Percentiles rank a stretch among this genome's conserved stretches.
Conservation (phyloP, 2,329 filamentous ascomycete genomes). For the Corniculantispora saksenae region DNA sequence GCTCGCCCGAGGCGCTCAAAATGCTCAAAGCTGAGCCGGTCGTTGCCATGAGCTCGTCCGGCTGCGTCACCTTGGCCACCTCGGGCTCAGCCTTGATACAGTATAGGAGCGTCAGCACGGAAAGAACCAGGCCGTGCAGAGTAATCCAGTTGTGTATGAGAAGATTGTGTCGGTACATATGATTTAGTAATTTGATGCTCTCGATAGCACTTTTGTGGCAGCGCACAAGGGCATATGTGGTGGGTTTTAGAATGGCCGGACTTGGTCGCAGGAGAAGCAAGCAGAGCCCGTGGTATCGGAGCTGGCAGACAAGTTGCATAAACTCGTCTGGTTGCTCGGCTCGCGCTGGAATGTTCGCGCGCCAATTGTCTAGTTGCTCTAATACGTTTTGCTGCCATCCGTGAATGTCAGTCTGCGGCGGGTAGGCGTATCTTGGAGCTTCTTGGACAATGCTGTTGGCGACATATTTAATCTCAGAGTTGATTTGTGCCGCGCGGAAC, state of each 20-base stretch:
- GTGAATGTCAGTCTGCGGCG: constrained; percentile 44
- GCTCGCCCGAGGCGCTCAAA: constrained; percentile 51
- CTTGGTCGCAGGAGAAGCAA: constrained; percentile 53
- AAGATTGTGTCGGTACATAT: constrained; percentile 45
- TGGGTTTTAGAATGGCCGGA: constrained; percentile 51
- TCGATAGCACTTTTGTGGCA: constrained; percentile 47
- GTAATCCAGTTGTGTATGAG: constrained; percentile 50
- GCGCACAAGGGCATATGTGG: constrained; percentile 37
- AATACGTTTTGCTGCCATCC: constrained; percentile 49
- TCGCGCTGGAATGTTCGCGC: constrained; percentile 34
- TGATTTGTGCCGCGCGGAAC: constrained; percentile 48
- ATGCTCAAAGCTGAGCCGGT: constrained; percentile 46
- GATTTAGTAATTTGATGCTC: constrained; percentile 42
- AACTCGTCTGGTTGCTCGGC: constrained; percentile 24
- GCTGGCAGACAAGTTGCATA: constrained; percentile 39
- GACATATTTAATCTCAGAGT: constrained; percentile 60
- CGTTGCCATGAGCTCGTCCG: constrained; percentile 43
- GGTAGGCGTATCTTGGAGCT: constrained; percentile 50
- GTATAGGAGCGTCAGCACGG: constrained; percentile 52
- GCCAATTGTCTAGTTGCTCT: constrained; percentile 42
- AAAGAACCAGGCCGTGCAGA: constrained; percentile 50
- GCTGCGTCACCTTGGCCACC: constrained; percentile 38
- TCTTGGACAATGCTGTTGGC: constrained; percentile 53
- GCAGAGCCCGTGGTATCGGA: constrained; percentile 49
- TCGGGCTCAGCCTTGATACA: constrained; percentile 49